A percentile compares a stretch with the other conserved stretches of the same genome.
Evolutionary conservation across 257 asterid genomes (phyloP).

Genomic region (Solanum neorickii): DNA sequence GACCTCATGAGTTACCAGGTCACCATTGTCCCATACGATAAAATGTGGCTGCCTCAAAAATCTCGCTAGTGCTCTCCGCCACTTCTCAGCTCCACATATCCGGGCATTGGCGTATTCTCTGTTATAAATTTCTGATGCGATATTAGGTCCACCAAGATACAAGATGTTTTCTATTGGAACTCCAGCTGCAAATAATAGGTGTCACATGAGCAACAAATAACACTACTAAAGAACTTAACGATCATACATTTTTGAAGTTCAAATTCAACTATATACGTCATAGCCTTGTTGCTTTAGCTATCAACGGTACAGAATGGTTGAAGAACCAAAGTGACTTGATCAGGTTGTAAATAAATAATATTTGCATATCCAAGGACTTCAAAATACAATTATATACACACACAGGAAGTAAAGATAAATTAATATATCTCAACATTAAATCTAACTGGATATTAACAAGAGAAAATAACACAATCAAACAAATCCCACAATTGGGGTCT

Average conservation of each 20-base stretch:
- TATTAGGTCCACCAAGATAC: slow-evolving; percentile 88
- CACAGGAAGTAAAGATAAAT: background rate
- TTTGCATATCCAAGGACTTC: background rate
- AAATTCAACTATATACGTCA: background rate
- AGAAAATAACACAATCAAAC: background rate
- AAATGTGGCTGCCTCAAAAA: slow-evolving; percentile 90
- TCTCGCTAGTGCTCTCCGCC: slow-evolving; percentile 78
- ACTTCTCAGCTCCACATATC: slow-evolving; percentile 80
- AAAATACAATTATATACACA: background rate
- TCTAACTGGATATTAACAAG: background rate
- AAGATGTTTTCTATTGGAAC: slow-evolving; percentile 73
- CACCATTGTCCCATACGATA: slow-evolving; percentile 86
- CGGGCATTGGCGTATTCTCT: slow-evolving; percentile 91
- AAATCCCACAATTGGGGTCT: background rate
- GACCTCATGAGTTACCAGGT: slow-evolving; percentile 83
- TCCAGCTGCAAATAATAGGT: slow-evolving; percentile 40
- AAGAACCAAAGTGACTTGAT: background rate
- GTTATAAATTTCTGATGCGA: slow-evolving; percentile 87
- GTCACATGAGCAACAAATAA: background rate
- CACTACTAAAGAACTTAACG: background rate
- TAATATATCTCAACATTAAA: background rate
- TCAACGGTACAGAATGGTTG: background rate
- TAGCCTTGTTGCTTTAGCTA: background rate
- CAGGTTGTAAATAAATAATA: background rate
- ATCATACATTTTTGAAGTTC: background rate